phyloP scores from a whole-genome alignment of 371 early-diverging fungal species.

The Apophysomyces trapeziformis region DNA sequence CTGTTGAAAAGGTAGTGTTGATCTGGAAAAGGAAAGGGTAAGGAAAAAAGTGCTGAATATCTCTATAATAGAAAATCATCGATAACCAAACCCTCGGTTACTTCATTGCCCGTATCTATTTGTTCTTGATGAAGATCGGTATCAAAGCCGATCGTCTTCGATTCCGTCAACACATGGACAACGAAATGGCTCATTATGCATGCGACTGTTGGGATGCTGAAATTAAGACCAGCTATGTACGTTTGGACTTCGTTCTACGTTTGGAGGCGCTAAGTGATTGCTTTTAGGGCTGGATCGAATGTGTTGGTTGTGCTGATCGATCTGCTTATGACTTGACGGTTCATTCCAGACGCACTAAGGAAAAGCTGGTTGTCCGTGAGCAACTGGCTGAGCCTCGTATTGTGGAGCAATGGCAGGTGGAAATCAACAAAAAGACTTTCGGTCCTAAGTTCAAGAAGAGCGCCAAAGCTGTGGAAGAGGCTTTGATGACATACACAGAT shows the following conservation, averaged over 20 bases:
- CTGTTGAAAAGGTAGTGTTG: constrained; percentile 71
- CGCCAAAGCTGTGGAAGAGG: constrained; percentile 87
- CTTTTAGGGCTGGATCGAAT: constrained; percentile 98
- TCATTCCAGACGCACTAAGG: constrained; percentile 91
- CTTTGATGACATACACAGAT: constrained; percentile 69
- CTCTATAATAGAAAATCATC: constrained; percentile 67
- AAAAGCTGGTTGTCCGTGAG: constrained; percentile 94
- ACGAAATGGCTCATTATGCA: constrained; percentile 99
- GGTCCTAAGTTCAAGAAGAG: constrained; percentile 93
- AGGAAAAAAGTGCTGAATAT: no score
- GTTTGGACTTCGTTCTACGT: constrained; percentile 12
- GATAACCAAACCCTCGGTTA: constrained; percentile 99
- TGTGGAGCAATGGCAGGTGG: constrained; percentile 79
- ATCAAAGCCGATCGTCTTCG: constrained; percentile 89
- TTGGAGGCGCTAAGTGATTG: neutral
- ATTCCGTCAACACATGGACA: constrained; percentile 99
- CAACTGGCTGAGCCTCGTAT: constrained; percentile 84
- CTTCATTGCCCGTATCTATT: constrained; percentile 96
- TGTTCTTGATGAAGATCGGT: constrained; percentile 95
- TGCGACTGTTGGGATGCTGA: constrained; percentile 99
- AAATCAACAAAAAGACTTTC: constrained; percentile 92
- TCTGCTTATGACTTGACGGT: constrained; percentile 98
- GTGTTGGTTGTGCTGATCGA: constrained; percentile 99
- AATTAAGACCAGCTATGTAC: constrained; percentile 82
- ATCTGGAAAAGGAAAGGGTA: neutral